A percentile compares a stretch with the other conserved stretches of the same genome.
Evolutionary conservation across 1,139 yeast genomes (phyloP).

Genomic region (Candida labiduridarum): DNA sequence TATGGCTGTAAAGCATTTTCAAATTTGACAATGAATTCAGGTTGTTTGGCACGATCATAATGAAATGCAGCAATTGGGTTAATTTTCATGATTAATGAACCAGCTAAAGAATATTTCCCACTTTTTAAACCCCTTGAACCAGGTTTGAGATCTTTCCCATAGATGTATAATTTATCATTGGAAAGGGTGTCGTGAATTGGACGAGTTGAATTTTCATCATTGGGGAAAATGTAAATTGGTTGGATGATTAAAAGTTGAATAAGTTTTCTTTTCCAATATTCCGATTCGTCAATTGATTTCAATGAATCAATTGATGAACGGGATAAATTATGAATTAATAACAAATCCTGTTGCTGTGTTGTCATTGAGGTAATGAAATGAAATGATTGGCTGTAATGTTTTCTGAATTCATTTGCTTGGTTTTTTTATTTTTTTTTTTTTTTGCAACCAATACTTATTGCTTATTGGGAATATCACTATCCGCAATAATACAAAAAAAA

Average conservation of each 20-base stretch:
- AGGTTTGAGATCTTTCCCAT: constrained; percentile 14
- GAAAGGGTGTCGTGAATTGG: constrained; percentile 13
- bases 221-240: constrained; percentile 14
- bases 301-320: constrained; percentile 1
- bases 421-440: not conserved
- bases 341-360: not conserved
- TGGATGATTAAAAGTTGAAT: constrained; percentile 5
- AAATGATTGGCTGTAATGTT: not conserved
- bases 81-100: constrained; percentile 10
- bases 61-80: constrained; percentile 8
- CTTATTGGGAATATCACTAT: not conserved
- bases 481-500: not conserved
- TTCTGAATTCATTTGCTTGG: not conserved
- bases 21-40: constrained; percentile 6
- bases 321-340: constrained; percentile 4
- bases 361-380: not conserved
- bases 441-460: not conserved
- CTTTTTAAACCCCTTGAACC: constrained; percentile 15
- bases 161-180: constrained; percentile 11
- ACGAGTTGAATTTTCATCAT: constrained; percentile 14
- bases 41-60: constrained; percentile 1
- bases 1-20: constrained; percentile 8
- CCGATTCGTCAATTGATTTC: constrained; percentile 6
- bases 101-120: constrained; percentile 4
- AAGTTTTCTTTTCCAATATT: constrained; percentile 12